Evolutionary conservation across 495 filamentous ascomycete genomes (phyloP).

Genomic region (Copromyces sp.): DNA sequence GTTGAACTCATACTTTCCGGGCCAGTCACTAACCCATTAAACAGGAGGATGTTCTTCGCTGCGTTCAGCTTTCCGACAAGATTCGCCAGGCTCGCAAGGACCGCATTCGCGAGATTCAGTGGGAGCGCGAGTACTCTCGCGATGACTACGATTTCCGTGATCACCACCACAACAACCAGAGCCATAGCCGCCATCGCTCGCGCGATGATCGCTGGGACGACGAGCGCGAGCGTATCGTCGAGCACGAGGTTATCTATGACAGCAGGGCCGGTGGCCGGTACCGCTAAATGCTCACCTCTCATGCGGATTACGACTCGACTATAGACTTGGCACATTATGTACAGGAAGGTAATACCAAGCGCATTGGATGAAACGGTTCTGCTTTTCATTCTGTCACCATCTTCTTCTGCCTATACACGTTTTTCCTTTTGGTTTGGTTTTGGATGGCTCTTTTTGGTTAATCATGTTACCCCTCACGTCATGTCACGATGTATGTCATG

Average conservation of each 20-base stretch:
- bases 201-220: constrained; percentile 36
- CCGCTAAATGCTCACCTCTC: constrained; percentile 4
- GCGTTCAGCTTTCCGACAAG: constrained; percentile 71
- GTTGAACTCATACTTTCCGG: neutral
- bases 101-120: constrained; percentile 72
- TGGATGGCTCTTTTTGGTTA: neutral
- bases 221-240: constrained; percentile 47
- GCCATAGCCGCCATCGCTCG: constrained; percentile 20
- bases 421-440: neutral
- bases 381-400: neutral
- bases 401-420: neutral
- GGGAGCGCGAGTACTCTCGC: constrained; percentile 50
- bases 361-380: neutral
- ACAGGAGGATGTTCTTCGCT: constrained; percentile 77
- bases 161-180: constrained; percentile 19
- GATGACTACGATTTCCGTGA: constrained; percentile 57
- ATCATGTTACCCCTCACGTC: neutral
- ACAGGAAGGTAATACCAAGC: neutral
- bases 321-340: neutral
- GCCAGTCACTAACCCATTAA: constrained; percentile 5
- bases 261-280: constrained; percentile 25
- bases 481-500: neutral
- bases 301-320: neutral
- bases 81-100: constrained; percentile 68
- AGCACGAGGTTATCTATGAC: constrained; percentile 49